Evolutionary conservation across 306 rosid genomes (phyloP), one percentile per base, ranked within the genome.

Genomic region (Vigna reflexopilosa): DNA sequence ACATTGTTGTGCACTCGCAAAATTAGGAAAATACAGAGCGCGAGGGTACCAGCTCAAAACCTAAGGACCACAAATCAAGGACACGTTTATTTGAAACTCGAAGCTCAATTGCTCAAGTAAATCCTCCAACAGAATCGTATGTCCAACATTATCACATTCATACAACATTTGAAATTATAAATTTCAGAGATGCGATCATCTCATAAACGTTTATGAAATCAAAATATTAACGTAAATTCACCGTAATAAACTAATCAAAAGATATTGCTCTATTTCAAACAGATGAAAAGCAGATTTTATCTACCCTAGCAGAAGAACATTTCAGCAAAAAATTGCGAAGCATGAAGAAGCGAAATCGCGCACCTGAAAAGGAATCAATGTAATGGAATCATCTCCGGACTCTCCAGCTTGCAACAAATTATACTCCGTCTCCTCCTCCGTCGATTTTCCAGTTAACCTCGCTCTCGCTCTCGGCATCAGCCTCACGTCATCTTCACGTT

Each of bases 311-410:
- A 3, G 6, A 45, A 65, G 38, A 44, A 17, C 49, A 59, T 42
- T 56, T 64, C 58, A 50, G 64, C 48, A 12, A 19, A 14, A 44
- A 78, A 59, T 30, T 5, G 28, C 11, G 51, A 68, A 61, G 40
- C 48, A 15, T 26, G 26, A 80, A 67, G 15, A 75, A 65, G 42
- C 73, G 26, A 69, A 83, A 82, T 71, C 14, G 54, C 75, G 56
- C 49, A 94, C 99, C 99, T 95, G 97, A 72, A 88, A 95, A 42
- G 98, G 94, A 85, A 95, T 91, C 50, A 85, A 79, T n/a, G 94
- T 85, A 42, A 95, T 9, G 69, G 90, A 91, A 77, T 86, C 79
- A 49, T 93, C 98, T 15, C 98, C 99, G 38, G 87, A 85, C 49
- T 88, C 86, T 77, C 98, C 99, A 24, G 85, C 34, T 38, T 77